Evolutionary conservation across 1,284 basidiomycete species (phyloP).

Genomic region (Exobasidium cylindrosporum): DNA sequence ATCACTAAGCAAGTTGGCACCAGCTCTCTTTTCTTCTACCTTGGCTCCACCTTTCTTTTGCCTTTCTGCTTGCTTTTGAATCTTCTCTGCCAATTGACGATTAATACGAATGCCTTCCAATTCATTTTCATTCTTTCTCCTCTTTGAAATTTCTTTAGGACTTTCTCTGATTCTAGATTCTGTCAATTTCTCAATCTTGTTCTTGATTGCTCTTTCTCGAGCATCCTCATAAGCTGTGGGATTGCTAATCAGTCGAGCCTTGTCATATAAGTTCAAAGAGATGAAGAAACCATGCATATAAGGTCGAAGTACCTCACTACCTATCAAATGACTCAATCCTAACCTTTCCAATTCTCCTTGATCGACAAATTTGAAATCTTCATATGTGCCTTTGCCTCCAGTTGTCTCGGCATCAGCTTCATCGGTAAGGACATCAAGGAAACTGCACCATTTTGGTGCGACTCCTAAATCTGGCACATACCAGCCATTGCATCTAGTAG

Average conservation of each 20-base stretch:
- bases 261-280: constrained; percentile 89
- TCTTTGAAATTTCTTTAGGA: constrained; percentile 56
- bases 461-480: constrained; percentile 95
- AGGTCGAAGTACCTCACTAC: constrained; percentile 89
- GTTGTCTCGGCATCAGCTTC: constrained; percentile 81
- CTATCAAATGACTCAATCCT: constrained; percentile 82
- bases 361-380: constrained; percentile 98
- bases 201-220: constrained; percentile 78
- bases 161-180: constrained; percentile 79
- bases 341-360: constrained; percentile 72
- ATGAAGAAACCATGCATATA: constrained; percentile 99
- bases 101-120: constrained; percentile 71
- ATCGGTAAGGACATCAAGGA: constrained; percentile 89
- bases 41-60: constrained; percentile 54
- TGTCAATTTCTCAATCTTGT: constrained; percentile 87
- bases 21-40: constrained; percentile 13
- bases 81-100: constrained; percentile 82
- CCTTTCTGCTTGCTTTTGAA: constrained; percentile 69
- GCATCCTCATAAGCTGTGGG: constrained; percentile 93
- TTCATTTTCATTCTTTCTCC: constrained; percentile 28
- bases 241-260: constrained; percentile 90
- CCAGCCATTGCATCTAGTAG: constrained; percentile 53
- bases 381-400: constrained; percentile 64
- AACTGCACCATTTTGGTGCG: constrained; percentile 92
- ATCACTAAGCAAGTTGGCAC: constrained; percentile 68